Evolutionary conservation across 2,329 filamentous ascomycete genomes (phyloP), one percentile per base, ranked within the genome.

Genomic region (Botrytis cinerea): DNA sequence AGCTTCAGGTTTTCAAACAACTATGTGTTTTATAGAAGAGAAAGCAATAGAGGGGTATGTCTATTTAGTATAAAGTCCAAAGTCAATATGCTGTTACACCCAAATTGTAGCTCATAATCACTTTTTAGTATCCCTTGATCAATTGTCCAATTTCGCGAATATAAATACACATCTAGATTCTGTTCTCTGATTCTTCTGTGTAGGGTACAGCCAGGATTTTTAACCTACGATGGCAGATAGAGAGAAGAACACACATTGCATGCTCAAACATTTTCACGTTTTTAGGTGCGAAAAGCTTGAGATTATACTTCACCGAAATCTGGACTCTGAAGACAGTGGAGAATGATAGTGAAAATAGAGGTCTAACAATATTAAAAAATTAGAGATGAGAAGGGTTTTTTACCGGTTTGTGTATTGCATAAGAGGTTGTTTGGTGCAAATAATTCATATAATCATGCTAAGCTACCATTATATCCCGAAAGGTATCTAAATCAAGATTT

Each of bases 11-110:
- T 2, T 12, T 12, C 0, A 9, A 4, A 25, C 3, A 25, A 9
- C 0, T 48, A 5, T 4, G 9, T 4, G 22, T 25, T 25, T 48
- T 4, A 25, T 25, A 25, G 9, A 1, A 25, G 48, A n/a, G 0
- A 51, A 6, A 1, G 12, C 1, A 51, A 6, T 10, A 9, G 25
- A n/a, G 10, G 14, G 10, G 25, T 14, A 2, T 51, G 10, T 14
- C 4, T 14, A 5, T n/a, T 51, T 51, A 10, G 25, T 14, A 14
- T 5, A 51, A 14, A n/a, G 6, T n/a, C 4, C 12, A 6, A n/a
- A 6, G 10, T n/a, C 10, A 14, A 10, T n/a, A 9, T 51, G 25
- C 10, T n/a, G 25, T n/a, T 51, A 10, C 48, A 51, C 48, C 25
- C 25, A 7, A n/a, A 51, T n/a, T 25, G 48, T n/a, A 51, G 1